phyloP scores from a whole-genome alignment of 139 green algal species.

The Trebouxia sp. region DNA sequence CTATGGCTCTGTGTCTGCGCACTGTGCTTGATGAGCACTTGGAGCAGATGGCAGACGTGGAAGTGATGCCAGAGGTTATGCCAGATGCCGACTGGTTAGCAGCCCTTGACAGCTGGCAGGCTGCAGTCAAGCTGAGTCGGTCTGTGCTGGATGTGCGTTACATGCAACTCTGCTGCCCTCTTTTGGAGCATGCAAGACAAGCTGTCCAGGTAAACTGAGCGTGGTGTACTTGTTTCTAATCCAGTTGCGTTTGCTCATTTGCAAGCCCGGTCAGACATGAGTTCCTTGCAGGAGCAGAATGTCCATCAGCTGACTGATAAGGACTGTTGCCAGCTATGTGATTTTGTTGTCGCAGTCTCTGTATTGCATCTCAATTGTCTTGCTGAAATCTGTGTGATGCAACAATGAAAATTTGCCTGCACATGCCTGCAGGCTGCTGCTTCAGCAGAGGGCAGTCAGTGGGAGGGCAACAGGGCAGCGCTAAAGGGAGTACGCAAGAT shows the following conservation, averaged over 20 bases:
- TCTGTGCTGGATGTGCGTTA: slow-evolving; percentile 43
- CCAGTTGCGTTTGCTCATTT: no score
- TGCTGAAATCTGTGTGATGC: no score
- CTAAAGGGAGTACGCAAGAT: neutral
- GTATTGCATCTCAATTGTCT: no score
- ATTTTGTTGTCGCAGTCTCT: no score
- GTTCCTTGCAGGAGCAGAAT: no score
- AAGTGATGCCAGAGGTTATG: neutral
- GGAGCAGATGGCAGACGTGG: neutral
- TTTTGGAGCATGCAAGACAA: slow-evolving; percentile 31
- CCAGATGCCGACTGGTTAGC: neutral
- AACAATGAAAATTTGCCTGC: no score
- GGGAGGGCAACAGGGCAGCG: neutral
- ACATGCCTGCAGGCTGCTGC: neutral
- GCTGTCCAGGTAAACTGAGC: slow-evolving; percentile 23
- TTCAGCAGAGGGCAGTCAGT: neutral
- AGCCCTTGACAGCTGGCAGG: neutral
- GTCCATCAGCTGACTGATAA: no score
- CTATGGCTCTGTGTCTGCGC: slow-evolving; percentile 44
- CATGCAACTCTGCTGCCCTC: slow-evolving; percentile 62
- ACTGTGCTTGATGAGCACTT: slow-evolving; percentile 40
- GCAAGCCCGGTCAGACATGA: no score
- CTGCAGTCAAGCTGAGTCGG: neutral
- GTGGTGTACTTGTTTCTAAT: no score
- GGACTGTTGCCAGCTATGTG: no score